phyloP scores from a whole-genome alignment of 495 filamentous ascomycete genomes.

The Aspergillus egyptiacus region DNA sequence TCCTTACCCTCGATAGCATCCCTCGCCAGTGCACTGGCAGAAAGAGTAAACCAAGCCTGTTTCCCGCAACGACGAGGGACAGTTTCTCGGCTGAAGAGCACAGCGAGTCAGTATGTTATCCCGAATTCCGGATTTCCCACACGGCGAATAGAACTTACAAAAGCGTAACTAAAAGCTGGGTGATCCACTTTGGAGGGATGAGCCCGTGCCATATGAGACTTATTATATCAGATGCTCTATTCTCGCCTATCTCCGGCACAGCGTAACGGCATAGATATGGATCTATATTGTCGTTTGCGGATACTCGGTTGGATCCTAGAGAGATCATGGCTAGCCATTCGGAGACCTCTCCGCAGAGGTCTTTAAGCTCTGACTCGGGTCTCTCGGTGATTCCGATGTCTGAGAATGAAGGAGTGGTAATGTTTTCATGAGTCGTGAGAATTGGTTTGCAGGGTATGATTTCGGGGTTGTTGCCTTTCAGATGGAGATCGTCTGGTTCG shows the following conservation, averaged over 20 bases:
- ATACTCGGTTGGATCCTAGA: conserved; percentile 66
- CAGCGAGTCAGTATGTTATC: neutral
- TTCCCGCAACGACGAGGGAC: conserved; percentile 7
- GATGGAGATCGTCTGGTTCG: conserved; percentile 34
- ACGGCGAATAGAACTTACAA: conserved; percentile 26
- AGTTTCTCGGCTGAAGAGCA: conserved; percentile 14
- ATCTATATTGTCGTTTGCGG: conserved; percentile 63
- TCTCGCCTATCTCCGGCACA: conserved; percentile 45
- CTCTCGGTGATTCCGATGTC: conserved; percentile 33
- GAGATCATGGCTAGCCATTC: conserved; percentile 81
- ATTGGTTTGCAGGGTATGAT: conserved; percentile 31
- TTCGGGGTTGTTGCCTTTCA: conserved; percentile 50
- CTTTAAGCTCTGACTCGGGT: conserved; percentile 45
- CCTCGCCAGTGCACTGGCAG: conserved; percentile 30
- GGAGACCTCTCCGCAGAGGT: conserved; percentile 58
- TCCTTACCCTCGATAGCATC: conserved; percentile 37
- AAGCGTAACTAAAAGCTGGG: conserved; percentile 31
- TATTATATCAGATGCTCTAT: conserved; percentile 24
- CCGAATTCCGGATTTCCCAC: neutral
- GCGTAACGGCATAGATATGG: conserved; percentile 76
- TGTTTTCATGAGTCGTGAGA: conserved; percentile 24
- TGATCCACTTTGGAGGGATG: conserved; percentile 39
- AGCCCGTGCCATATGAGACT: conserved; percentile 45
- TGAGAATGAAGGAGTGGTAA: conserved; percentile 47
- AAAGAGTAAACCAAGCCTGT: conserved; percentile 37